A percentile compares a stretch with the other conserved stretches of the same genome.
phyloP scores from a whole-genome alignment of 345 rosid species.

The Rhodomyrtus tomentosa region DNA sequence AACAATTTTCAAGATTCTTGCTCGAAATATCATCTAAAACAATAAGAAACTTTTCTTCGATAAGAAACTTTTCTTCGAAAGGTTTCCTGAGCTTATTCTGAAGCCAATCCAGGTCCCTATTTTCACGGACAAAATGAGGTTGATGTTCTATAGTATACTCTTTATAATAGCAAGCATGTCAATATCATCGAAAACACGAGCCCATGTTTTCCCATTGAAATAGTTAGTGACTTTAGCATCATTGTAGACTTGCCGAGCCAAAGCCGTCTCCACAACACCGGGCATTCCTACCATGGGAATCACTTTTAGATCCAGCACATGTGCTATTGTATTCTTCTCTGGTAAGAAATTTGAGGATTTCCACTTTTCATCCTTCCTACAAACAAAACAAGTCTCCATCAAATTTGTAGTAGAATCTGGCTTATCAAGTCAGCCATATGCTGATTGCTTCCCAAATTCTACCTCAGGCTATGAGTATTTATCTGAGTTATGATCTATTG shows the following conservation, averaged over 20 bases:
- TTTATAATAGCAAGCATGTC: background rate
- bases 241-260: background rate
- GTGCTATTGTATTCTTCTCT: background rate
- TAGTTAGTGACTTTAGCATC: fast-evolving
- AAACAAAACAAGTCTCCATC: no score
- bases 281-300: background rate
- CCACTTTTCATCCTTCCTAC: no score
- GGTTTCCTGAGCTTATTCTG: background rate
- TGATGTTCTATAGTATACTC: background rate
- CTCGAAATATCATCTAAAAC: background rate
- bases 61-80: fast-evolving
- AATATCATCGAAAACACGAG: background rate
- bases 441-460: no score
- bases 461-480: no score
- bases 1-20: fast-evolving
- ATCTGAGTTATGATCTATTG: no score
- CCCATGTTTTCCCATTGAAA: background rate
- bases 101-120: background rate
- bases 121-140: background rate
- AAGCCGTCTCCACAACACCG: background rate
- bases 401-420: no score
- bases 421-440: no score
- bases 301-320: background rate
- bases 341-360: fast-evolving
- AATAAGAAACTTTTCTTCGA: background rate